These are phyloP conservation scores for Solanum virginianum DNA, from an alignment of 257 asterid genomes.

Conservation along the genomic window DNA sequence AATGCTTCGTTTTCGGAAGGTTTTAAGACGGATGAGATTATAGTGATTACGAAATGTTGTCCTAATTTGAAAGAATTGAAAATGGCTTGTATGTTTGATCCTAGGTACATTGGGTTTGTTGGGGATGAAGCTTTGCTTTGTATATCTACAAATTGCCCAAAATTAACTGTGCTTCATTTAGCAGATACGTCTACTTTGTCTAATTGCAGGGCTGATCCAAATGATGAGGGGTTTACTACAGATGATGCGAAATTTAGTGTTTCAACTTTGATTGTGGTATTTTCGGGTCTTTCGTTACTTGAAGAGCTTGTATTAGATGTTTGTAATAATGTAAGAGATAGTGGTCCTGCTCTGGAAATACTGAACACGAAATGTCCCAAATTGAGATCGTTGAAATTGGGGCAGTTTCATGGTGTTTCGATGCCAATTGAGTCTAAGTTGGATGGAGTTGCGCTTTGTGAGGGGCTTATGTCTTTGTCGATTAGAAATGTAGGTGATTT, in stretches of 20 bases:
- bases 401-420: conserved; percentile 75
- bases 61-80: conserved; percentile 47
- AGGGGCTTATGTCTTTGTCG: conserved; percentile 50
- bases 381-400: conserved; percentile 52
- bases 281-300: conserved; percentile 52
- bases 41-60: conserved; percentile 41
- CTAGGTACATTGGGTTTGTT: conserved; percentile 56
- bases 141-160: conserved; percentile 45
- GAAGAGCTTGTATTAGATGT: conserved; percentile 67
- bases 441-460: conserved; percentile 76
- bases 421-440: conserved; percentile 63
- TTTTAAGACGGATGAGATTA: conserved; percentile 56
- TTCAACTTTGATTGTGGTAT: conserved; percentile 56
- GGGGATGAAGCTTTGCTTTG: conserved; percentile 57
- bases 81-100: conserved; percentile 70
- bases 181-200: conserved; percentile 52
- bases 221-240: conserved; percentile 31
- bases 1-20: conserved; percentile 78
- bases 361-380: conserved; percentile 56
- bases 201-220: conserved; percentile 37
- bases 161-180: conserved; percentile 48
- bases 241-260: conserved; percentile 52
- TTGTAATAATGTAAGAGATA: conserved; percentile 54
- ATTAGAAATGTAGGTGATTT: conserved; percentile 58
- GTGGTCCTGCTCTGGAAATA: conserved; percentile 71